Percentiles rank a stretch among this genome's conserved stretches.
phyloP scores from a whole-genome alignment of 1,284 basidiomycete species.

The Cutaneotrichosporon arboriforme region DNA sequence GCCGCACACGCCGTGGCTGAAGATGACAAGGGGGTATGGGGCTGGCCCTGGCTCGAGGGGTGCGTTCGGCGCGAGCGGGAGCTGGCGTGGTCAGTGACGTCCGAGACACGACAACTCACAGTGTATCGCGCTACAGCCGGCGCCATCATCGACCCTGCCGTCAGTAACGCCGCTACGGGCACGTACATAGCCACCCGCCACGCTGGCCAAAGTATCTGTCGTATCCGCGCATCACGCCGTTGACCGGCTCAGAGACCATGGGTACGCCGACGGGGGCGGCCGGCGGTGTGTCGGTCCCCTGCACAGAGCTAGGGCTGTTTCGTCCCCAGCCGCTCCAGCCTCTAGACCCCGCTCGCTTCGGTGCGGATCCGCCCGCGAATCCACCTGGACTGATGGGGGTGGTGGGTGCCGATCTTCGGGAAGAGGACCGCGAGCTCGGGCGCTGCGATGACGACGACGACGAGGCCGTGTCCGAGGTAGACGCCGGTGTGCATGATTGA shows the following conservation, averaged over 20 bases:
- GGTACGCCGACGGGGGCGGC: too few relatives aligned
- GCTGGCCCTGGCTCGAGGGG: neutral
- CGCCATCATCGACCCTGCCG: neutral
- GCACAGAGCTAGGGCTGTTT: neutral
- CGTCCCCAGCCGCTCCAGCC: neutral
- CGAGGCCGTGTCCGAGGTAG: neutral
- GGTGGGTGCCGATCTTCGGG: too few relatives aligned
- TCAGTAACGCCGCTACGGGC: neutral
- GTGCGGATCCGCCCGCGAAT: too few relatives aligned
- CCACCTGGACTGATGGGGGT: too few relatives aligned
- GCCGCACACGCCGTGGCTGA: conserved; percentile 76
- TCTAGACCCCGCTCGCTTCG: too few relatives aligned
- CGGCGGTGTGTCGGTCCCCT: too few relatives aligned
- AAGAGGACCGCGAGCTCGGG: too few relatives aligned
- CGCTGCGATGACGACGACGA: too few relatives aligned
- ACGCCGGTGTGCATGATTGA: neutral
- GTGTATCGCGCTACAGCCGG: neutral
- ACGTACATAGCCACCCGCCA: neutral
- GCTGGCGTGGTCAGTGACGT: neutral
- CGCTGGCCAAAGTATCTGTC: conserved; percentile 24
- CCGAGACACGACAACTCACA: neutral
- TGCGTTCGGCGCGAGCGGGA: neutral
- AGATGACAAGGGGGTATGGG: conserved; percentile 65
- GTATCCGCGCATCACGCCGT: conserved; percentile 28
- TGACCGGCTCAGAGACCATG: conserved; percentile 27